Base-by-base conservation (phyloP, 768 basidiomycete genomes). In the Boletus rubroflammeus region DNA sequence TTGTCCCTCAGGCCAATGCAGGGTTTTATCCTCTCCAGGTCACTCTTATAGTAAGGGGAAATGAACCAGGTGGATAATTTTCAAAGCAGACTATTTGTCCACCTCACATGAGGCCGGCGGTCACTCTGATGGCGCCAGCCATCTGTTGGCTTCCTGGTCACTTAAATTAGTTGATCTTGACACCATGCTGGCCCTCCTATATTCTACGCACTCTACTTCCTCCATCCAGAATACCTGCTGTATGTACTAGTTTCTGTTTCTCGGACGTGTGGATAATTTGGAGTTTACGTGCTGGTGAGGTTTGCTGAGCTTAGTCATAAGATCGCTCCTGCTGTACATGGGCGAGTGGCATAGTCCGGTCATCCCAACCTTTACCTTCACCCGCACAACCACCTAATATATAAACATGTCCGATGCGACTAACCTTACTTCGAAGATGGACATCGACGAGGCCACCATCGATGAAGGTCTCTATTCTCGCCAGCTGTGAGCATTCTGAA, bases 391-490 rank as follows among this genome's bases (percentile, higher is more conserved):
- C 38, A 10, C 36, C 25, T 28, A 15, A 32, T 36, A 55, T 26
- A 54, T 44, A 42, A 56, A 32, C 13, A 80, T 79, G 75, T 62
- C 78, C 28, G 67, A 70, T 25, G 36, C 71, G 21, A 61, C 63
- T 26, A 76, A 74, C 54, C 53, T 67, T 35, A 47, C 67, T n/a
- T 62, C 72, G 31, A 81, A 81, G 60, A 93, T 93, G 90, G 90
- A 93, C 58, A 80, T 92, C 60, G 90, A 93, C 70, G 90, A 92
- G 72, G 78, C 86, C 32, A 81, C 87, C 54, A 93, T 95, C 74
- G 93, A 95, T 73, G 93, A 95, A 75, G 90, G 92, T 47, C 78
- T 96, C 45, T 95, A 96, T 74, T 94, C 92, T 61, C 88, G 93
- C 63, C 93, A 95, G 77, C 75, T 96, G 88, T 93, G 72, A 79